A percentile compares a stretch with the other conserved stretches of the same genome.
These are phyloP conservation scores for Xerophyta viscosa DNA, from an alignment of 106 monocot species.

Conservation along the genomic window DNA sequence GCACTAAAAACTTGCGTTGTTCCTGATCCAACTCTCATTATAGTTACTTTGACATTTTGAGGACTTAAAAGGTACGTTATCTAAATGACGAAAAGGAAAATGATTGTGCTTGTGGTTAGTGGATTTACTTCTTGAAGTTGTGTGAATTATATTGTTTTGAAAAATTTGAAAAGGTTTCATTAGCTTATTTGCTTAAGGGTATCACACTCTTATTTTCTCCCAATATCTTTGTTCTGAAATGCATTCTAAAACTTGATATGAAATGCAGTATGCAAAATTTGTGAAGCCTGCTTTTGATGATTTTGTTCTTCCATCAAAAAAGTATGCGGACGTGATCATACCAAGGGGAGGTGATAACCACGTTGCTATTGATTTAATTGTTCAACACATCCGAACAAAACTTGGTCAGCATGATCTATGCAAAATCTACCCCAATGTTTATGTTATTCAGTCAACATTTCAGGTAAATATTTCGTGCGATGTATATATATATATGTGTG, in stretches of 20 bases:
- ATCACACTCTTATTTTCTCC: no score
- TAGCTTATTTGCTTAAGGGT: no score
- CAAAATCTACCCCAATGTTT: slow-evolving; percentile 80
- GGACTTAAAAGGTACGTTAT: no score
- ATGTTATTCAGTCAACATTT: slow-evolving; percentile 83
- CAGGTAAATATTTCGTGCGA: slow-evolving; percentile 56
- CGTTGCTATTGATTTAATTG: slow-evolving; percentile 90
- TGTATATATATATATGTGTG: no score
- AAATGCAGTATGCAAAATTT: slow-evolving; percentile 75
- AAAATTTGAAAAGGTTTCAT: no score
- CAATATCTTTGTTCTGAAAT: neutral
- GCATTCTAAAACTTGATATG: neutral
- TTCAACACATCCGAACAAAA: slow-evolving; percentile 88
- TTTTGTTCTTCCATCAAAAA: slow-evolving; percentile 92
- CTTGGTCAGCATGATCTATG: slow-evolving; percentile 92
- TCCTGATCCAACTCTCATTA: no score
- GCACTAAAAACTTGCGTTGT: no score
- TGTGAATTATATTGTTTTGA: no score
- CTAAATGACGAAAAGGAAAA: no score
- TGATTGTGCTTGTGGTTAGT: no score
- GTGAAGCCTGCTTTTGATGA: slow-evolving; percentile 96
- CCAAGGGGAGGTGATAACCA: slow-evolving; percentile 95
- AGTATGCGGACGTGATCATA: slow-evolving; percentile 98
- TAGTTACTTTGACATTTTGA: no score
- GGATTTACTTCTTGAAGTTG: no score